A percentile compares a stretch with the other conserved stretches of the same genome.
phyloP scores from a whole-genome alignment of 805 yeast genomes.

The Zygosaccharomyces siamensis region DNA sequence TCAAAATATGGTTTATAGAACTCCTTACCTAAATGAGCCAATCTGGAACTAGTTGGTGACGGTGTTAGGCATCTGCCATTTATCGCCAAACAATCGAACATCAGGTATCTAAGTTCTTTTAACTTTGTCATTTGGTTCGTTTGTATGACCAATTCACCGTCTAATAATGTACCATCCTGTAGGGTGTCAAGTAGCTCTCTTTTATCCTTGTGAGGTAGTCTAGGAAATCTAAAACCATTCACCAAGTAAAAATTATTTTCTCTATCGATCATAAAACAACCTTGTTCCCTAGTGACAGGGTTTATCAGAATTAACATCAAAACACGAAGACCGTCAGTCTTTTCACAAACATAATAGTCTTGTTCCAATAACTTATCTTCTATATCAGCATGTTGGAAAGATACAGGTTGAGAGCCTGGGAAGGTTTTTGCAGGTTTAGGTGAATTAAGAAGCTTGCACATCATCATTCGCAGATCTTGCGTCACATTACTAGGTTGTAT shows the following conservation, averaged over 20 bases:
- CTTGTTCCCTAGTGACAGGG: constrained; percentile 75
- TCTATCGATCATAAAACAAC: constrained; percentile 82
- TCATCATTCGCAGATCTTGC: constrained; percentile 59
- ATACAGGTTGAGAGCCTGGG: constrained; percentile 95
- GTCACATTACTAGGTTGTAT: constrained; percentile 69
- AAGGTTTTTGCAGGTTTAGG: constrained; percentile 48
- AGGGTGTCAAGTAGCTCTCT: constrained; percentile 41
- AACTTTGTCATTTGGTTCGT: constrained; percentile 48
- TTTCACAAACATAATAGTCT: constrained; percentile 94
- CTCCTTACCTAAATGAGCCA: constrained; percentile 79
- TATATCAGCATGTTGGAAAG: constrained; percentile 75
- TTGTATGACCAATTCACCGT: constrained; percentile 88
- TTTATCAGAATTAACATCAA: constrained; percentile 59
- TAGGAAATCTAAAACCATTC: constrained; percentile 81
- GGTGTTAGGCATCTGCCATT: constrained; percentile 68
- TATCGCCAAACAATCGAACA: constrained; percentile 86
- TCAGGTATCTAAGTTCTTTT: constrained; percentile 70
- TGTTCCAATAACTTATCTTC: constrained; percentile 52
- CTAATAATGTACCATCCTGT: constrained; percentile 85
- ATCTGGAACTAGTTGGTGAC: constrained; percentile 70
- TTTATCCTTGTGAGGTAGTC: constrained; percentile 33
- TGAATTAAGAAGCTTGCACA: constrained; percentile 57
- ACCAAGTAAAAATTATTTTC: constrained; percentile 81
- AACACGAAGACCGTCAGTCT: constrained; percentile 89
- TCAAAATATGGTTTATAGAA: constrained; percentile 78